Percentiles rank a stretch among this genome's conserved stretches.
phyloP scores from a whole-genome alignment of 306 rosid species.

The Vigna nakashimae region DNA sequence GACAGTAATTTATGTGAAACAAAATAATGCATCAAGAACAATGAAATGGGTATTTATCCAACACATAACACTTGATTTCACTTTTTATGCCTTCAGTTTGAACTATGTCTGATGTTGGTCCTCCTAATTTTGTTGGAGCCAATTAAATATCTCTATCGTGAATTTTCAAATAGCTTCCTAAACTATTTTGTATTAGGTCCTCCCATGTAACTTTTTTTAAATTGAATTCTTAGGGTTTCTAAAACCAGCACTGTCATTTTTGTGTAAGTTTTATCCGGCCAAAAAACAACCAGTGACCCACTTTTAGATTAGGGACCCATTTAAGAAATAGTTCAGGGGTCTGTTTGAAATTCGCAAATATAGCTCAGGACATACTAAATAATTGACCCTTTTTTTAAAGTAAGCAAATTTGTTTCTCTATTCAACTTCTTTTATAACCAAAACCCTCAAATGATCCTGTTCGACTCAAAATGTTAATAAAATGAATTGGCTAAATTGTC shows the following conservation, averaged over 20 bases:
- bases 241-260: no score
- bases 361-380: no score
- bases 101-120: neutral
- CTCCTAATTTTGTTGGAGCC: neutral
- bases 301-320: no score
- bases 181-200: no score
- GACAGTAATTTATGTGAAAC: conserved; percentile 19
- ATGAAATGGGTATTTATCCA: conserved; percentile 14
- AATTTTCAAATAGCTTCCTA: no score
- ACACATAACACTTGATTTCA: neutral
- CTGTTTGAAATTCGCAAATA: no score
- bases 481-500: neutral
- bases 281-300: no score
- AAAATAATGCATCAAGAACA: conserved; percentile 25
- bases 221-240: no score
- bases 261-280: no score
- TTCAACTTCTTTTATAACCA: neutral
- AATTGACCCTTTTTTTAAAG: neutral
- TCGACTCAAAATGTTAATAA: neutral
- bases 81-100: neutral
- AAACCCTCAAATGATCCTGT: neutral
- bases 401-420: neutral
- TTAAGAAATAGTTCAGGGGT: no score
- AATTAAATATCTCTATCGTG: neutral
- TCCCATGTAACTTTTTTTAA: no score